Percentiles rank a stretch among this genome's conserved stretches.
Evolutionary conservation across 2,329 filamentous ascomycete genomes (phyloP).

Genomic region (Pseudogymnoascus sp.): DNA sequence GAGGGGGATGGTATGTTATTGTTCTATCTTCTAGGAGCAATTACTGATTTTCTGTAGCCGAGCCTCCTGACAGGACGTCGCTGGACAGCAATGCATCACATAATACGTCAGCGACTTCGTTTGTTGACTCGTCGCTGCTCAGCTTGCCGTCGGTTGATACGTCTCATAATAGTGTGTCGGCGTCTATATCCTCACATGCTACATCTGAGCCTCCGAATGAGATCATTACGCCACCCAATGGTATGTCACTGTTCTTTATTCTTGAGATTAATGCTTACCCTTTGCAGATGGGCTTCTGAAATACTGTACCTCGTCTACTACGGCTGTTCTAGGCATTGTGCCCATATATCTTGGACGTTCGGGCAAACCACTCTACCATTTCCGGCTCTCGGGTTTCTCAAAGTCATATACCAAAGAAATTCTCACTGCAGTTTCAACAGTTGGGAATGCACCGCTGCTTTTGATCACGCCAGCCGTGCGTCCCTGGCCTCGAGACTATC

Average conservation of each 20-base stretch:
- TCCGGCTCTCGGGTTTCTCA: background rate
- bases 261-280: background rate
- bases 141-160: background rate
- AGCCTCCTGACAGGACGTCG: background rate
- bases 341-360: background rate
- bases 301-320: background rate
- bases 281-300: background rate
- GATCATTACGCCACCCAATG: background rate
- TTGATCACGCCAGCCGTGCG: background rate
- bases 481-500: background rate
- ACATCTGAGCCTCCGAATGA: background rate
- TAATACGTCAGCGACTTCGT: background rate
- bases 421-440: background rate
- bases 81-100: background rate
- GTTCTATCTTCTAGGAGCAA: background rate
- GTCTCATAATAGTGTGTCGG: background rate
- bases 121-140: too few species aligned
- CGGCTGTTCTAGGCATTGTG: background rate
- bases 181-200: background rate
- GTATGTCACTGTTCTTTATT: background rate
- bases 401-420: background rate
- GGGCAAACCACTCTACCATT: background rate
- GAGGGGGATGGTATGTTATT: background rate
- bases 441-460: background rate
- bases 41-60: background rate